Conservation (phyloP, 805 yeast species). For the Jamesozyma piceae region DNA sequence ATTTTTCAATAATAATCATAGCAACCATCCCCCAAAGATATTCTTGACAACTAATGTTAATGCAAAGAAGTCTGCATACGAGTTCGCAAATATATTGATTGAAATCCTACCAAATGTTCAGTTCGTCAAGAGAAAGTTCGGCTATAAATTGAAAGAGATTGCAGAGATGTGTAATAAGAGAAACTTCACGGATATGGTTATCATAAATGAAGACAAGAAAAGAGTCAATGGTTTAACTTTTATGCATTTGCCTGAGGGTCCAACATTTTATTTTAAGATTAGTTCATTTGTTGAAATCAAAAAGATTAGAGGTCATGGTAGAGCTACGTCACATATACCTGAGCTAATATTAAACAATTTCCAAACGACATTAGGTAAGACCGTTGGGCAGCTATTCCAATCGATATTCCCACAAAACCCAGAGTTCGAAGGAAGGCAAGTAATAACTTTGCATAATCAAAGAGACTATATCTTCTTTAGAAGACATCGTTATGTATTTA, state of each 20-base stretch:
- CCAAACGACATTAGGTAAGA: constrained; percentile 83
- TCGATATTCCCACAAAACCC: constrained; percentile 88
- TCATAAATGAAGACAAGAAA: constrained; percentile 90
- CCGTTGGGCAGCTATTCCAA: constrained; percentile 88
- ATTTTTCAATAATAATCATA: constrained; percentile 40
- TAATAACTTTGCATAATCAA: constrained; percentile 89
- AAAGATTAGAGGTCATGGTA: constrained; percentile 78
- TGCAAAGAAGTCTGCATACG: constrained; percentile 81
- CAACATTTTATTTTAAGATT: constrained; percentile 84
- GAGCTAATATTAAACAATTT: constrained; percentile 89
- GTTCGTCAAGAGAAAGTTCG: constrained; percentile 78
- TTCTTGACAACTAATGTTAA: constrained; percentile 80
- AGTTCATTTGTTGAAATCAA: constrained; percentile 69
- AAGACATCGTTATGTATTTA: constrained; percentile 85
- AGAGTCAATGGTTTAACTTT: constrained; percentile 85
- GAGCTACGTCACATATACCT: constrained; percentile 83
- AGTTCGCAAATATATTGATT: constrained; percentile 76
- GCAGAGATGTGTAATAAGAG: constrained; percentile 73
- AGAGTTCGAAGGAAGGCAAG: constrained; percentile 92
- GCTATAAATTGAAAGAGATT: constrained; percentile 79
- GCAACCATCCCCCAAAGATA: constrained; percentile 75
- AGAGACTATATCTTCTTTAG: constrained; percentile 92
- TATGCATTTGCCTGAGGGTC: constrained; percentile 90
- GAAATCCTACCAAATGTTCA: constrained; percentile 80
- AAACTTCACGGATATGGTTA: constrained; percentile 78